A percentile compares a stretch with the other conserved stretches of the same genome.
Conservation (phyloP, 1,284 basidiomycete genomes). For the Trichosporon sp. region DNA sequence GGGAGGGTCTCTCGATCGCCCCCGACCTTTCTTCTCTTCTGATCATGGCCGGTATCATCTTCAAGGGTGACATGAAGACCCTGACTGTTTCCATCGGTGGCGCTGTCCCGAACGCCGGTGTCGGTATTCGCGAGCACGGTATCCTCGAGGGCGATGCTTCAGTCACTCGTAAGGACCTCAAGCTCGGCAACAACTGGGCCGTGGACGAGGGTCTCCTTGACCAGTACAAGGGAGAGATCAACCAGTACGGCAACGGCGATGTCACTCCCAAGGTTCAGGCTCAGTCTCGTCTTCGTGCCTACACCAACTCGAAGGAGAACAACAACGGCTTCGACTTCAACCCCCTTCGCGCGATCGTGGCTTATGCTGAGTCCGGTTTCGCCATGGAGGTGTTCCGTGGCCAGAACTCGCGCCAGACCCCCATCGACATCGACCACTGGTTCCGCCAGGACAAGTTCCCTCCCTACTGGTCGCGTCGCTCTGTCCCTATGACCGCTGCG, state of each 20-base stretch:
- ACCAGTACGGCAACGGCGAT: conserved; percentile 17
- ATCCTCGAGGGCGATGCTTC: conserved; percentile 28
- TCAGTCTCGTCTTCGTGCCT: conserved; percentile 6
- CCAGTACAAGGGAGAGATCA: conserved; percentile 16
- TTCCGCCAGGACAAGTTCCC: conserved; percentile 27
- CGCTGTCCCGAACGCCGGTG: background rate
- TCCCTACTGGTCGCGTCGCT: conserved; percentile 21
- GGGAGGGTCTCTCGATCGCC: conserved; percentile 22
- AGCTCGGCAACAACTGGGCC: conserved; percentile 11
- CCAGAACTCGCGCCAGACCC: background rate
- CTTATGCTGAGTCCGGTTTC: conserved; percentile 28
- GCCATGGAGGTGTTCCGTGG: conserved; percentile 25
- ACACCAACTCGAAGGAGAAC: conserved; percentile 13
- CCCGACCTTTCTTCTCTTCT: conserved; percentile 25
- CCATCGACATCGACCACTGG: conserved; percentile 20
- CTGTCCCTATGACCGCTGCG: conserved; percentile 18
- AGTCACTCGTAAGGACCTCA: conserved; percentile 23
- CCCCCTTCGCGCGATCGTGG: conserved; percentile 22
- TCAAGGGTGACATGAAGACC: conserved; percentile 23
- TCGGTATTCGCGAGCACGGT: conserved; percentile 25
- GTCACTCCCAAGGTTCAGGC: conserved; percentile 18
- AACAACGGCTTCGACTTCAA: conserved; percentile 25
- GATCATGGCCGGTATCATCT: conserved; percentile 13
- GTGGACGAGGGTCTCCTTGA: conserved; percentile 13
- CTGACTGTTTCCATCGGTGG: conserved; percentile 24